phyloP scores from a whole-genome alignment of 805 yeast genomes.

The Nakazawaea populi region DNA sequence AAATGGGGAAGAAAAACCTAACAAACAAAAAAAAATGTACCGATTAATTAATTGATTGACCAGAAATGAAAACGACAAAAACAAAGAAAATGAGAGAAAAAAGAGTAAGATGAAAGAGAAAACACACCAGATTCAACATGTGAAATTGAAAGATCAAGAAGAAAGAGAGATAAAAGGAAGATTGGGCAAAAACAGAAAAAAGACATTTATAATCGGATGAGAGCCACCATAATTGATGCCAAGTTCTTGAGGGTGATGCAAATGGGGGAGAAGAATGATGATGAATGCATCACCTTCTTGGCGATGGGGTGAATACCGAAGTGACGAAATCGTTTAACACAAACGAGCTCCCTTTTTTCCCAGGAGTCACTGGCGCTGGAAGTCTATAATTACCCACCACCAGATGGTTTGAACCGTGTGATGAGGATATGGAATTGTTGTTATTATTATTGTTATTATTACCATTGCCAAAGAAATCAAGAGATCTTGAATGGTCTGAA shows the following conservation, averaged over 20 bases:
- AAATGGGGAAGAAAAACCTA: too few relatives aligned
- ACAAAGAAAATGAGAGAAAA: background rate
- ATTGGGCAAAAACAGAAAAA: background rate
- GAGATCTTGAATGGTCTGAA: constrained; percentile 3
- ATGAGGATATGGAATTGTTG: background rate
- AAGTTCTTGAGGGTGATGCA: too few relatives aligned
- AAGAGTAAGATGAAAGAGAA: background rate
- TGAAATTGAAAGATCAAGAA: background rate
- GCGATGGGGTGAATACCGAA: constrained; percentile 38
- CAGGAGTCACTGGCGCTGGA: constrained; percentile 9
- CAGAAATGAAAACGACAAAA: background rate
- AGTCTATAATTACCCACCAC: background rate
- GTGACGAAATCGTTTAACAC: constrained; percentile 42
- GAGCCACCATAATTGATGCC: too few relatives aligned
- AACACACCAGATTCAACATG: too few relatives aligned
- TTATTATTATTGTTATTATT: background rate
- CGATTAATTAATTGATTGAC: background rate
- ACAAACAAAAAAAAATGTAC: too few relatives aligned
- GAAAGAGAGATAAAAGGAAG: background rate
- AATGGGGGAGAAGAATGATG: too few relatives aligned
- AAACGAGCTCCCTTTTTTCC: constrained; percentile 23
- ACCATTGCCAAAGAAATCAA: constrained; percentile 1
- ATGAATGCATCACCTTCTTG: constrained; percentile 15
- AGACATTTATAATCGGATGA: background rate
- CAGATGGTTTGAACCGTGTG: background rate